Evolutionary conservation across 352 stramenopile genomes (phyloP).

Genomic region (Phytophthora macrochlamydospora): DNA sequence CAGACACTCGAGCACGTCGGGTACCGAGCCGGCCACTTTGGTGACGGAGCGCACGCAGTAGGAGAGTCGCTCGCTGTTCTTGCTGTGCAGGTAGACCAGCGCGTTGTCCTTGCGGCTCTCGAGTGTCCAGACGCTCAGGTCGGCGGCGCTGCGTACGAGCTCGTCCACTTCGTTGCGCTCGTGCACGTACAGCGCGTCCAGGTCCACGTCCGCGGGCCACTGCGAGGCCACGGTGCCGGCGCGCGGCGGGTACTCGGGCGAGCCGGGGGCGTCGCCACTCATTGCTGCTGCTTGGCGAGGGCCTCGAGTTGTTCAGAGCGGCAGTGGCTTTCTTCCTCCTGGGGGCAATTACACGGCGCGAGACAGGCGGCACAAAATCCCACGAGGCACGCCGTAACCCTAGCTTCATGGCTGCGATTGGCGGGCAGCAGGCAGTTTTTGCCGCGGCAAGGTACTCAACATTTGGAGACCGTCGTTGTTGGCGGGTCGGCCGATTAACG

Average conservation of each 20-base stretch:
- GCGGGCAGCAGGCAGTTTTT: too few relatives aligned
- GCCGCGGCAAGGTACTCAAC: too few relatives aligned
- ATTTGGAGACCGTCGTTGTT: too few relatives aligned
- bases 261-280: constrained; percentile 26
- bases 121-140: constrained; percentile 80
- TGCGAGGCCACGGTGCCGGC: constrained; percentile 34
- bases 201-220: constrained; percentile 79
- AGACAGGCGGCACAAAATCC: too few relatives aligned
- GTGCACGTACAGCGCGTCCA: constrained; percentile 77
- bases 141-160: constrained; percentile 60
- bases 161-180: constrained; percentile 78
- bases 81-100: constrained; percentile 78
- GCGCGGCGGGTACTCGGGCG: constrained; percentile 27
- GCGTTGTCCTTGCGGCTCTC: constrained; percentile 70
- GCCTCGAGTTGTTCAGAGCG: too few relatives aligned
- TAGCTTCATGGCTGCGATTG: too few relatives aligned
- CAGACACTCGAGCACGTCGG: constrained; percentile 81
- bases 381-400: too few relatives aligned
- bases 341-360: too few relatives aligned
- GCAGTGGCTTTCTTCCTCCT: too few relatives aligned
- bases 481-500: too few relatives aligned
- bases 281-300: constrained; percentile 8
- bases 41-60: constrained; percentile 78
- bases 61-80: constrained; percentile 82
- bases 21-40: constrained; percentile 67